Evolutionary conservation across 306 rosid species (phyloP), one percentile per base, ranked within the genome.

Genomic region (Quercus aquifolioides): DNA sequence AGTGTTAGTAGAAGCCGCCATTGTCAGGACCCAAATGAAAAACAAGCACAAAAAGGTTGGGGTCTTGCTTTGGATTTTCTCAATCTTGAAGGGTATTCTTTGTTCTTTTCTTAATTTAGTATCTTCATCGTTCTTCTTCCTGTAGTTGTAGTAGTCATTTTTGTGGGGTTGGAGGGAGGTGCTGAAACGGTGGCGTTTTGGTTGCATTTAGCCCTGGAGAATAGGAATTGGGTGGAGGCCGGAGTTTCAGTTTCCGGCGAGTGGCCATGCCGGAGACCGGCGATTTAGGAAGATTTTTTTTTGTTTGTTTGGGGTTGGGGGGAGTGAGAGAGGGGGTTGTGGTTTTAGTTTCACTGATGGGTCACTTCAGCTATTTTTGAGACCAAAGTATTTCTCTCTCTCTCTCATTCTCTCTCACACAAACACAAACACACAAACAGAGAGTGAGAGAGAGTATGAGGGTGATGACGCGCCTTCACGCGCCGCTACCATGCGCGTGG

Each of bases 1-100:
- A 17, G 89, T 76, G 79, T 87, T 89, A 31, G 85, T 87, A 5
- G 86, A 81, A 9, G 91, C 90, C 84, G 97, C 93, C 98, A 92
- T 94, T 88, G 85, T 74, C 58, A 74, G 57, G 23, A 73, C 75
- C 69, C 57, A 49, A 19, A 55, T 23, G 60, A 25, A 65, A 43
- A 21, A 41, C 56, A 41, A 71, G 4, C 25, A 13, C 15, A 1
- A 49, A 11, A 41, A 83, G 43, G 70, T 25, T n/a, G n/a, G 28
- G 69, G 65, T 69, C 26, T 21, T 26, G 59, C 3, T 35, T 35
- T 15, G 19, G 46, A 67, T 75, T 41, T 31, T 79, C 63, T 12
- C 67, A 69, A 2, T 71, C 78, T 33, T 20, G 35, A 23, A 58
- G 6, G 55, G 67, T 43, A 8, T 38, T 7, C 46, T 73, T 58